phyloP scores from a whole-genome alignment of 768 basidiomycete genomes.

The Pholiota conissans region DNA sequence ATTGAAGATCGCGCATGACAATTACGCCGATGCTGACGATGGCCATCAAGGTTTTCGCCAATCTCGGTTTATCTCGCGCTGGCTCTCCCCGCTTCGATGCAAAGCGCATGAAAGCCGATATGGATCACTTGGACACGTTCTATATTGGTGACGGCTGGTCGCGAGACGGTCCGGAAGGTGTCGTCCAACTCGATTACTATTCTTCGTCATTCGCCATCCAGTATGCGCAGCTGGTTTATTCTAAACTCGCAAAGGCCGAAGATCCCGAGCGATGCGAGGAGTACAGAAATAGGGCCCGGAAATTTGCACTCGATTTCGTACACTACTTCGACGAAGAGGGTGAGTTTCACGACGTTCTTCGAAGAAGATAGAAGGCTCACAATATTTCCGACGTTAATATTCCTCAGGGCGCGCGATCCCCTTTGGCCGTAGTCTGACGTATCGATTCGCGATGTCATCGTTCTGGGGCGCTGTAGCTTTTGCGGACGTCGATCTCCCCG shows the following conservation, averaged over 20 bases:
- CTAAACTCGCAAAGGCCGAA: constrained; percentile 59
- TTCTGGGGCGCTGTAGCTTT: constrained; percentile 78
- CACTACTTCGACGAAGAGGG: constrained; percentile 77
- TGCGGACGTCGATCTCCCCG: constrained; percentile 66
- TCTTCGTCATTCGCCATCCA: constrained; percentile 81
- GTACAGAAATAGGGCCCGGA: constrained; percentile 60
- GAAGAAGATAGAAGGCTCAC: not conserved
- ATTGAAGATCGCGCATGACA: not conserved
- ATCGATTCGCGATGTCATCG: constrained; percentile 80
- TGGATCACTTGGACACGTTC: constrained; percentile 78
- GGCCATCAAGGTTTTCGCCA: constrained; percentile 63
- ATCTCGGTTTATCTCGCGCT: constrained; percentile 65
- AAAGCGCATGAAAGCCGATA: constrained; percentile 67
- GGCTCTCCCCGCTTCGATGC: constrained; percentile 58
- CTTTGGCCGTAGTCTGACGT: constrained; percentile 75
- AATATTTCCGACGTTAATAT: not conserved
- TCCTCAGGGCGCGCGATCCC: constrained; percentile 65
- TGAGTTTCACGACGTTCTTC: constrained; percentile 21
- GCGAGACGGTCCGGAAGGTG: constrained; percentile 74
- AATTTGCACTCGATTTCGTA: constrained; percentile 69
- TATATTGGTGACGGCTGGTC: constrained; percentile 79
- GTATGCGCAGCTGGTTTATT: constrained; percentile 70
- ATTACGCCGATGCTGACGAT: not conserved
- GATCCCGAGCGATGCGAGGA: constrained; percentile 67
- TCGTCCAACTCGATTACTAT: constrained; percentile 79